phyloP scores from a whole-genome alignment of 2,329 filamentous ascomycete genomes.

The Dichotomopilus funicola region DNA sequence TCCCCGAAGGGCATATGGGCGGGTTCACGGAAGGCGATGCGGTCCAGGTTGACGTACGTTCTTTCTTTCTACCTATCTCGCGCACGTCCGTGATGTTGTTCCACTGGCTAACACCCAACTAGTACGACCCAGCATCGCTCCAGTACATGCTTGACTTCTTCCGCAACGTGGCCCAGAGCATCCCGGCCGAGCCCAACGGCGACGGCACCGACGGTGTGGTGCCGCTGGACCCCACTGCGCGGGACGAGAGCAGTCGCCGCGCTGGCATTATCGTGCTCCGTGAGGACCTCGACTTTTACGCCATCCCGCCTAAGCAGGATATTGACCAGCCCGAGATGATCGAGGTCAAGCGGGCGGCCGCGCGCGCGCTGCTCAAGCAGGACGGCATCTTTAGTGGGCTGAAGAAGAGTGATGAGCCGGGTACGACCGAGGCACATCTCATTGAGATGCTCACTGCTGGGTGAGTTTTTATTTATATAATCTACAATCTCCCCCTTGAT shows the following conservation, averaged over 20 bases:
- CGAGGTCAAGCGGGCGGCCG: constrained; percentile 88
- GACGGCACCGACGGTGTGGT: constrained; percentile 54
- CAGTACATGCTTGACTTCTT: constrained; percentile 99
- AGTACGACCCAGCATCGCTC: constrained; percentile 95
- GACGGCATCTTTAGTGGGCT: constrained; percentile 94
- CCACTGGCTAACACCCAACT: constrained; percentile 27
- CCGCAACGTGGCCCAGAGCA: constrained; percentile 91
- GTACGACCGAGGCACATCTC: constrained; percentile 93
- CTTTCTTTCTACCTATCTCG: too few relatives aligned
- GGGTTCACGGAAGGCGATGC: constrained; percentile 88
- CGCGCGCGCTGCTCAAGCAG: constrained; percentile 77
- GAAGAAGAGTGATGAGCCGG: constrained; percentile 89
- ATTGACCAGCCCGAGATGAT: constrained; percentile 90
- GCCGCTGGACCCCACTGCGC: constrained; percentile 64
- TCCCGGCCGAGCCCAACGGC: constrained; percentile 64
- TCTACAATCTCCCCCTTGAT: neutral
- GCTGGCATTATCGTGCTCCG: constrained; percentile 95
- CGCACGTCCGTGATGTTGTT: constrained; percentile 24
- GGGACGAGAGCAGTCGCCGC: constrained; percentile 75
- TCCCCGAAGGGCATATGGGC: constrained; percentile 93
- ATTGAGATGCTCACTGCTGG: constrained; percentile 99
- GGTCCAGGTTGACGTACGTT: constrained; percentile 83
- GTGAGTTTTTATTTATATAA: constrained; percentile 46
- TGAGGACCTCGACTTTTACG: constrained; percentile 96
- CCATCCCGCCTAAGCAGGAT: constrained; percentile 77